Conservation (phyloP, 352 stramenopile genomes). For the Pythium aristosporum region DNA sequence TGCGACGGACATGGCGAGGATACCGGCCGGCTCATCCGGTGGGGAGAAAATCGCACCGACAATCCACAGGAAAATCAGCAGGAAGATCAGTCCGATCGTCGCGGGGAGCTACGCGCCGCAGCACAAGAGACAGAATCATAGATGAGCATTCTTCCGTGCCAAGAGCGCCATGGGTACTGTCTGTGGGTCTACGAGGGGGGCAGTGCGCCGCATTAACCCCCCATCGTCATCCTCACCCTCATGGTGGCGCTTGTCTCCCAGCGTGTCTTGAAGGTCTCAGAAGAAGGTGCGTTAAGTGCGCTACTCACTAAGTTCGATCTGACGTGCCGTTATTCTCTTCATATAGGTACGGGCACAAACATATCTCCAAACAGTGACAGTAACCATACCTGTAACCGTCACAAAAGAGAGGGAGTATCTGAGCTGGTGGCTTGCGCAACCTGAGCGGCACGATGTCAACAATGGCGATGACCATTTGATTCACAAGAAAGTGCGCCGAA, state of each 20-base stretch:
- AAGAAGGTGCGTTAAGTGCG: slow-evolving; percentile 5
- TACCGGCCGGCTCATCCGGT: slow-evolving; percentile 56
- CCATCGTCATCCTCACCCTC: slow-evolving; percentile 11
- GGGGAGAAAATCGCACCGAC: slow-evolving; percentile 76
- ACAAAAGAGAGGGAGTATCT: slow-evolving; percentile 9
- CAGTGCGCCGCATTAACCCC: neutral
- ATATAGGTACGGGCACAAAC: neutral
- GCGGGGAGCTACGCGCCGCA: slow-evolving; percentile 50
- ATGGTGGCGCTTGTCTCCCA: slow-evolving; percentile 6
- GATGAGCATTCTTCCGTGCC: neutral
- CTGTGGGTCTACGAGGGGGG: neutral
- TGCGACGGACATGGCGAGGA: slow-evolving; percentile 75
- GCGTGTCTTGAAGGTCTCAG: slow-evolving; percentile 19
- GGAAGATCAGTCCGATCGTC: slow-evolving; percentile 60
- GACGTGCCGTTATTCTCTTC: neutral
- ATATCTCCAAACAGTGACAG: slow-evolving; percentile 3
- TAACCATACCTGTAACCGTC: neutral
- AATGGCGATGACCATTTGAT: slow-evolving; percentile 8
- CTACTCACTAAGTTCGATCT: neutral
- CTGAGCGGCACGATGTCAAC: slow-evolving; percentile 24
- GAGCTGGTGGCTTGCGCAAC: slow-evolving; percentile 26
- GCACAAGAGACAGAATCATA: neutral
- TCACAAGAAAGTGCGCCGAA: slow-evolving; percentile 36
- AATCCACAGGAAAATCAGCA: slow-evolving; percentile 68
- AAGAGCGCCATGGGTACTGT: neutral